Percentiles rank a stretch among this genome's conserved stretches.
These are phyloP conservation scores for Akebia trifoliata DNA, from an alignment of 164 flowering plant genomes.

Conservation along the genomic window DNA sequence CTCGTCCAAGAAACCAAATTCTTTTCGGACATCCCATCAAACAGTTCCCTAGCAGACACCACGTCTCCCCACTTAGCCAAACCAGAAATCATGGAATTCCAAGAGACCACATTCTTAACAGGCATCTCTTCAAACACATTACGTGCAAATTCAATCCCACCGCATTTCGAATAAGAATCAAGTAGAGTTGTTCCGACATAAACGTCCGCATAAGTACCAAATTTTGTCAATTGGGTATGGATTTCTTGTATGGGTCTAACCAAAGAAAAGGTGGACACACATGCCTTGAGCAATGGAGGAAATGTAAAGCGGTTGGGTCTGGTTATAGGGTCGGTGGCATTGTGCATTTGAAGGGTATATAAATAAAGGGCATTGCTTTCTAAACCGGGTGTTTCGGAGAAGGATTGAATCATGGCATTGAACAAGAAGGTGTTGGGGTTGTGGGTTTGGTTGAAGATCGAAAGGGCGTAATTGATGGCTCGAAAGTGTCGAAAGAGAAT, in stretches of 20 bases:
- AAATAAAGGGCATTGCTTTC: constrained; percentile 14
- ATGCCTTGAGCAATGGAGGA: constrained; percentile 23
- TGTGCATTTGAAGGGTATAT: constrained; percentile 16
- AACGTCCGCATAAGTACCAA: constrained; percentile 18
- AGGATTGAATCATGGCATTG: constrained; percentile 25
- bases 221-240: constrained; percentile 15
- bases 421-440: constrained; percentile 18
- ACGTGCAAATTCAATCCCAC: constrained; percentile 6
- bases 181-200: constrained; percentile 23
- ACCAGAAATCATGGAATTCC: constrained; percentile 24
- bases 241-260: constrained; percentile 15
- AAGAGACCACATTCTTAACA: constrained; percentile 16
- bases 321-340: background rate
- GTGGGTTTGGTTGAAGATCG: constrained; percentile 14
- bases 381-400: constrained; percentile 13
- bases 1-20: constrained; percentile 28
- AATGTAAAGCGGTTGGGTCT: constrained; percentile 25
- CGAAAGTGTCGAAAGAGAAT: constrained; percentile 12
- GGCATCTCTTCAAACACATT: constrained; percentile 24
- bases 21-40: constrained; percentile 22
- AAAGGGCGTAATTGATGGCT: constrained; percentile 8
- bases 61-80: constrained; percentile 20
- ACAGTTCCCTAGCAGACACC: constrained; percentile 11
- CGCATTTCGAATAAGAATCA: constrained; percentile 16
- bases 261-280: constrained; percentile 3